Base-by-base conservation (phyloP, 768 basidiomycete species). In the Russula dissimulans region DNA sequence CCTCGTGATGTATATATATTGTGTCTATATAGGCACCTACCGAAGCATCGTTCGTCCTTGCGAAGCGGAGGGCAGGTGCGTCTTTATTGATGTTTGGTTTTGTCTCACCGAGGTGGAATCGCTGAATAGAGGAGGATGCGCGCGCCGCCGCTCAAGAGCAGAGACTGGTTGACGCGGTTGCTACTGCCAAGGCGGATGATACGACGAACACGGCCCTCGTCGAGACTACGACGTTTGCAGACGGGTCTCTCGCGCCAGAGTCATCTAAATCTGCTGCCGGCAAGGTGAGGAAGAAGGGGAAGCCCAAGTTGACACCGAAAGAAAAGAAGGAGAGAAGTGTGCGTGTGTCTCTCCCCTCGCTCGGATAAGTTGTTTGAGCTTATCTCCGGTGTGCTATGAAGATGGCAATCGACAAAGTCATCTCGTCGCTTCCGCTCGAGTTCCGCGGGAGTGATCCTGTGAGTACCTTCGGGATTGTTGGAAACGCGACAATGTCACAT, bases 401-500 rank as follows among this genome's bases (percentile, higher is more conserved):
- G 81, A 69, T 85, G 62, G 79, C 79, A 53, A 74, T 87, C 36
- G 91, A 93, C 63, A 82, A 81, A 59, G 79, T 90, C 15, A 79
- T 95, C 15, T 79, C 84, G 29, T 82, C 80, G 56, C 76, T 95
- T 41, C 94, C 94, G 0, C 77, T 97, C 12, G 94, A 95, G 71
- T 97, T 93, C 70, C 81, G 94, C 26, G 94, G 94, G 9, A 87
- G 78, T 65, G 91, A 95, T 72, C 86, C 89, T 2, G 91, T 91
- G 68, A 57, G 87, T 76, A 34, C 38, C 17, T 52, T 46, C 2
- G 31, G 18, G n/a, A 22, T 41, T 18, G 46, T 39, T 42, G 47
- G 29, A 47, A 26, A 4, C 10, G 38, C 1, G 18, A 9, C 26
- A 32, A 29, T 62, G 26, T n/a, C 31, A 14, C 42, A 63, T 54